Evolutionary conservation across 2,329 filamentous ascomycete species (phyloP).

Genomic region (Colletotrichum karsti): DNA sequence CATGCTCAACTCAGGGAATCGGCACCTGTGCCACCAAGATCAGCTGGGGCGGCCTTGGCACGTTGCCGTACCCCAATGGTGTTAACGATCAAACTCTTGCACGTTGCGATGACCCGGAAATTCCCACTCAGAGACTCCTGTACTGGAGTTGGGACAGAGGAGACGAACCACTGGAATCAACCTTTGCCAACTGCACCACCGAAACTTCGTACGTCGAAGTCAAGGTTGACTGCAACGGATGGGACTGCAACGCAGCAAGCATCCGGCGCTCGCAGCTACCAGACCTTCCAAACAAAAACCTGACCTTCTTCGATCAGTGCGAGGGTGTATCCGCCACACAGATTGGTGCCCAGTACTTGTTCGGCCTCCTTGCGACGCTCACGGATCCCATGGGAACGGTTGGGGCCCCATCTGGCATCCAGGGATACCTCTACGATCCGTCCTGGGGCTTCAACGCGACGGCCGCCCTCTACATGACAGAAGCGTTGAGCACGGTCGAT

Average conservation of each 20-base stretch:
- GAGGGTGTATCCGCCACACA: neutral
- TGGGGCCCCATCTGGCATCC: neutral
- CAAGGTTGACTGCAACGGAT: neutral
- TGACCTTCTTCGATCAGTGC: neutral
- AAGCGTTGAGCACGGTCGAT: neutral
- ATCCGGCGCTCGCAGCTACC: neutral
- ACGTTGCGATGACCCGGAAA: neutral
- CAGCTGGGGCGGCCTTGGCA: neutral
- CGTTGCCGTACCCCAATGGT: neutral
- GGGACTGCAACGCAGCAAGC: neutral
- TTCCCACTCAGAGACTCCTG: neutral
- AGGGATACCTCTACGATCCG: neutral
- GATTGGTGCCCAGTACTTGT: neutral
- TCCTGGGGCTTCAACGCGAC: neutral
- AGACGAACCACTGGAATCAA: neutral
- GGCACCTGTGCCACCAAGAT: neutral
- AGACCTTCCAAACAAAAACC: neutral
- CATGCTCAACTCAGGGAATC: neutral
- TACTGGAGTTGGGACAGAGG: neutral
- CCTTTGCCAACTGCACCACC: neutral
- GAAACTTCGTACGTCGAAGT: neutral
- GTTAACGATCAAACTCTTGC: neutral
- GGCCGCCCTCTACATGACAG: neutral
- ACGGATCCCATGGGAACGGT: neutral
- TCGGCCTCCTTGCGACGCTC: neutral